Percentiles rank a stretch among this genome's conserved stretches.
Evolutionary conservation across 2,329 filamentous ascomycete species (phyloP).

Genomic region (Cryphonectria nitschkei): DNA sequence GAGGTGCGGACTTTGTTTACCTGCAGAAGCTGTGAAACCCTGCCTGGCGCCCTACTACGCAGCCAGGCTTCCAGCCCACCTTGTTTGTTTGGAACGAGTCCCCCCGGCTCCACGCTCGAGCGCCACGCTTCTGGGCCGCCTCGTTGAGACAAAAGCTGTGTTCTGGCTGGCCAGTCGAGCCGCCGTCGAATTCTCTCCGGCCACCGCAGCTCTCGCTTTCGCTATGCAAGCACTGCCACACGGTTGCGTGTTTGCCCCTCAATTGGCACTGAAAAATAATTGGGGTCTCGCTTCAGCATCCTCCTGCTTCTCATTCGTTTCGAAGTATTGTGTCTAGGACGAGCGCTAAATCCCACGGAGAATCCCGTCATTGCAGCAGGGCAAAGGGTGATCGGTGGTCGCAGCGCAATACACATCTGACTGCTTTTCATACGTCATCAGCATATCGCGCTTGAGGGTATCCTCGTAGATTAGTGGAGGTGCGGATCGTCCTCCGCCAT

Average conservation of each 20-base stretch:
- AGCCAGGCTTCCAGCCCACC: neutral
- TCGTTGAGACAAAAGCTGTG: neutral
- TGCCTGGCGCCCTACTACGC: neutral
- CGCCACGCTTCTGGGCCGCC: neutral
- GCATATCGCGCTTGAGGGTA: neutral
- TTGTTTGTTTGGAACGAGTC: neutral
- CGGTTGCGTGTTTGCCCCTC: neutral
- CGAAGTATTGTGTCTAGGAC: neutral
- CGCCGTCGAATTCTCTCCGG: neutral
- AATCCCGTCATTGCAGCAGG: neutral
- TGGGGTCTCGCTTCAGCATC: neutral
- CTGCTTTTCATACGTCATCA: slow-evolving; percentile 12
- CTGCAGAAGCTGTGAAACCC: neutral
- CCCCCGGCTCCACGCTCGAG: neutral
- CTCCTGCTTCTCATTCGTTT: neutral
- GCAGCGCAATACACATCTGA: neutral
- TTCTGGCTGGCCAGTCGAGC: neutral
- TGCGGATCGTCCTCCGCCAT: neutral
- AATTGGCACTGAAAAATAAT: neutral
- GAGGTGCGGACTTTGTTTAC: neutral
- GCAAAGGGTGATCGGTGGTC: neutral
- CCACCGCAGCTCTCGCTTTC: neutral
- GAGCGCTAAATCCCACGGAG: neutral
- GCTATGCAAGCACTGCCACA: neutral
- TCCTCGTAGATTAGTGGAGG: neutral